Percentiles rank a stretch among this genome's conserved stretches.
phyloP scores from a whole-genome alignment of 257 asterid species.

The Primulina huaijiensis region DNA sequence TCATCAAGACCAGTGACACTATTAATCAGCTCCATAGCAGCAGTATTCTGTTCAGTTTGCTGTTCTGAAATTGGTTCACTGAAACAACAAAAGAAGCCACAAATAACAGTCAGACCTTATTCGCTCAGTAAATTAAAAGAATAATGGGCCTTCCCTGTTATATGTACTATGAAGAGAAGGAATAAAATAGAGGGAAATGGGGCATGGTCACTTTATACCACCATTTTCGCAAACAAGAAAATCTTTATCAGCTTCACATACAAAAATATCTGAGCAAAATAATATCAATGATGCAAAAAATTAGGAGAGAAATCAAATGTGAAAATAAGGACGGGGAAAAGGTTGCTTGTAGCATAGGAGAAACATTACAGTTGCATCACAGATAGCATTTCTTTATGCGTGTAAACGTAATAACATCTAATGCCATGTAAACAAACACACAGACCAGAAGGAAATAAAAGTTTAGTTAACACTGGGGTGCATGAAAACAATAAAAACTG shows the following conservation, averaged over 20 bases:
- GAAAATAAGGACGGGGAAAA: constrained; percentile 1
- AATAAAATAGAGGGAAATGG: neutral
- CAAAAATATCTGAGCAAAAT: neutral
- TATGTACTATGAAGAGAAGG: constrained; percentile 2
- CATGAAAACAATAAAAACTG: constrained; percentile 3
- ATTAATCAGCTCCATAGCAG: constrained; percentile 91
- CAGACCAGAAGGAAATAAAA: neutral
- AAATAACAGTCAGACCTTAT: constrained; percentile 22
- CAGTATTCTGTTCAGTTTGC: constrained; percentile 62
- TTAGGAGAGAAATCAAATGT: neutral
- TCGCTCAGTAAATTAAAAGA: constrained; percentile 2
- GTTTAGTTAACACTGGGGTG: neutral
- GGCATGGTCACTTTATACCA: neutral
- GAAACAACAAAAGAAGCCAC: constrained; percentile 28
- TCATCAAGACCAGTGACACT: constrained; percentile 89
- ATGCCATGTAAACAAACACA: constrained; percentile 2
- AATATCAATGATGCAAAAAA: constrained; percentile 11
- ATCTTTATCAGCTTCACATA: neutral
- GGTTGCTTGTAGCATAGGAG: neutral
- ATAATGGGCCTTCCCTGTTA: neutral
- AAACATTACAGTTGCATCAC: neutral
- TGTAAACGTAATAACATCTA: constrained; percentile 4
- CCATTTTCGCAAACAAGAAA: constrained; percentile 3
- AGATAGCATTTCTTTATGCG: neutral
- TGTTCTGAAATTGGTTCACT: constrained; percentile 64